Evolutionary conservation across 1,139 yeast species (phyloP), one percentile per base, ranked within the genome.

Genomic region (Yamadazyma dendronema): DNA sequence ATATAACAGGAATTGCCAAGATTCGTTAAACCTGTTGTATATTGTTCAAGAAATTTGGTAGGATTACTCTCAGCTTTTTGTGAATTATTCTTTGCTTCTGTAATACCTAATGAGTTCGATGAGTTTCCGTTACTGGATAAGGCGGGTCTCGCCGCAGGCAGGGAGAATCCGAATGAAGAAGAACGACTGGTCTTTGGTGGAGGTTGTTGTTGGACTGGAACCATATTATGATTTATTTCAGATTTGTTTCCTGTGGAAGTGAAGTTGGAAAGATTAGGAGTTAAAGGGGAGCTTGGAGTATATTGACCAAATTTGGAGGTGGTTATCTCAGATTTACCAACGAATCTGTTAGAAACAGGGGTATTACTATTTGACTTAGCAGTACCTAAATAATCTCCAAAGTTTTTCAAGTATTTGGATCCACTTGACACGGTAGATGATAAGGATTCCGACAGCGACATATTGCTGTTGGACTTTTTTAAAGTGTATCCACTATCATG

Each of bases 1-100:
- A 92, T 84, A 58, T 92, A 92, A 59, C 98, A 92, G 0, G 96
- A 85, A 53, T 89, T 92, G 1, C 97, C 97, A 46, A 86, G 70
- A 54, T 92, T 92, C 35, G 74, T 74, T 25, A 92, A 66, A 0
- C 97, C 96, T 0, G 77, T 71, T 3, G 67, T 50, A 42, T 63
- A 66, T 36, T 59, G 62, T 31, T 62, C 62, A 10, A 66, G 52
- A 38, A 64, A 59, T 23, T 50, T 54, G 2, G 46, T 39, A 3
- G 61, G 53, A 38, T 46, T 50, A 1, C 44, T 4, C 16, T 25
- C 26, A 3, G 16, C 10, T 24, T 23, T 22, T 10, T 11, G 16
- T 25, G 21, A 3, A 16, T 6, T 9, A 19, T 6, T 19, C 9
- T 19, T 19, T 6, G 22, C 22, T 19, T 19, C 22, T 7, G 9